phyloP scores from a whole-genome alignment of 1,284 basidiomycete species.

The Malassezia equina region DNA sequence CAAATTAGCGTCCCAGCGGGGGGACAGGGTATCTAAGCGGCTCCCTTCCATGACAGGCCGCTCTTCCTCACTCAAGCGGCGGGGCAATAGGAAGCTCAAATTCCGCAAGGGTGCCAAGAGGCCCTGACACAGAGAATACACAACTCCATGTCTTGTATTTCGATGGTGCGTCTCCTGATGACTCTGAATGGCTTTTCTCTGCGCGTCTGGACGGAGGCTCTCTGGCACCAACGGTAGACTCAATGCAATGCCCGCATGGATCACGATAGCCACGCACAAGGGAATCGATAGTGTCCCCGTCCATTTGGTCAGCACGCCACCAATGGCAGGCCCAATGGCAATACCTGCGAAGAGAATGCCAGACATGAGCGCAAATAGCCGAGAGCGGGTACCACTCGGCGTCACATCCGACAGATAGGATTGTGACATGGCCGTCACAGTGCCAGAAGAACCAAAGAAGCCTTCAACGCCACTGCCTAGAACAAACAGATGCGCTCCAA shows the following conservation, averaged over 20 bases:
- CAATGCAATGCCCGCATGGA: conserved; percentile 31
- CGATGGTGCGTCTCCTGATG: not conserved
- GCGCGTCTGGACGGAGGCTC: conserved; percentile 17
- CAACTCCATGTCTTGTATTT: not conserved
- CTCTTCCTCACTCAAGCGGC: conserved; percentile 24
- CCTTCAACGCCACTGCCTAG: conserved; percentile 73
- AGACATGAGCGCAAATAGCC: conserved; percentile 33
- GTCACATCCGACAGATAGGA: conserved; percentile 58
- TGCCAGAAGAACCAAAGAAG: conserved; percentile 71
- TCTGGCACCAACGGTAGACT: conserved; percentile 35
- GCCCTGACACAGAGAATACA: conserved; percentile 18
- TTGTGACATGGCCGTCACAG: conserved; percentile 64
- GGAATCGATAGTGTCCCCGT: conserved; percentile 27
- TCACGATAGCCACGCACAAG: conserved; percentile 27
- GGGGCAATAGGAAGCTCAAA: conserved; percentile 30
- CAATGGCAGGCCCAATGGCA: conserved; percentile 36
- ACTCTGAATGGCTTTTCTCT: not conserved
- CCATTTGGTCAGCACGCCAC: conserved; percentile 34
- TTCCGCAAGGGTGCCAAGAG: conserved; percentile 28
- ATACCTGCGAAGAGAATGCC: conserved; percentile 39
- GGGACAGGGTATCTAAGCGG: not conserved
- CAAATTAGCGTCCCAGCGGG: conserved; percentile 35
- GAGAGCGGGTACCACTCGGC: conserved; percentile 33
- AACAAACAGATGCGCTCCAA: conserved; percentile 65
- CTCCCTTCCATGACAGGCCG: conserved; percentile 20